These are phyloP conservation scores for Trypanosoma cruzi DNA, from an alignment of 208 protist species.

Conservation along the genomic window DNA sequence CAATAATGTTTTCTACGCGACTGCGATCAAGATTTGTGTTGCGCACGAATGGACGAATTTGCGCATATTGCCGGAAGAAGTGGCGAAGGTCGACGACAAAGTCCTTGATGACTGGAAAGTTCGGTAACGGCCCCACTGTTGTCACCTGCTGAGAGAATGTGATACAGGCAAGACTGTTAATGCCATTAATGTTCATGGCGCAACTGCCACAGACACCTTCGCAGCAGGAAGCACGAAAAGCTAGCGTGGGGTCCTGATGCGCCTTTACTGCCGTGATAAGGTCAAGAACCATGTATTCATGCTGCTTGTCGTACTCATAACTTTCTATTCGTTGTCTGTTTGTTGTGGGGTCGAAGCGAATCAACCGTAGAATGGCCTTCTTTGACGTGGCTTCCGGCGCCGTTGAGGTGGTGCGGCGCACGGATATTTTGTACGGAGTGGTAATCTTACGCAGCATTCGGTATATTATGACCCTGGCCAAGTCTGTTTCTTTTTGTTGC, in stretches of 20 bases:
- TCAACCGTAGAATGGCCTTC: constrained; percentile 83
- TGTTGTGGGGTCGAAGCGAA: constrained; percentile 87
- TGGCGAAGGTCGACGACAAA: constrained; percentile 91
- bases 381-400: constrained; percentile 32
- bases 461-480: not conserved
- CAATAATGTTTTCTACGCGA: constrained; percentile 77
- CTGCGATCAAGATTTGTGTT: constrained; percentile 86
- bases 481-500: constrained; percentile 14
- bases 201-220: constrained; percentile 94
- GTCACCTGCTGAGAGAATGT: constrained; percentile 86
- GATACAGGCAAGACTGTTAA: constrained; percentile 93
- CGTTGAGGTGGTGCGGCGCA: constrained; percentile 65
- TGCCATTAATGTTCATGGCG: constrained; percentile 95
- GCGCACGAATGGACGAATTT: constrained; percentile 88
- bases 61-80: constrained; percentile 93
- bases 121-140: constrained; percentile 84
- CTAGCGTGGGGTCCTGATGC: constrained; percentile 90
- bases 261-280: constrained; percentile 91
- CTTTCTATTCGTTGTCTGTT: constrained; percentile 87
- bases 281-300: constrained; percentile 94
- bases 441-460: constrained; percentile 77
- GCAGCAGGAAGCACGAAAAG: constrained; percentile 92
- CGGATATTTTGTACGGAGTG: constrained; percentile 78
- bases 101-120: constrained; percentile 93
- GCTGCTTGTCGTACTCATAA: constrained; percentile 91